Evolutionary conservation across 345 rosid species (phyloP).

Genomic region (Gossypioides kirkii): DNA sequence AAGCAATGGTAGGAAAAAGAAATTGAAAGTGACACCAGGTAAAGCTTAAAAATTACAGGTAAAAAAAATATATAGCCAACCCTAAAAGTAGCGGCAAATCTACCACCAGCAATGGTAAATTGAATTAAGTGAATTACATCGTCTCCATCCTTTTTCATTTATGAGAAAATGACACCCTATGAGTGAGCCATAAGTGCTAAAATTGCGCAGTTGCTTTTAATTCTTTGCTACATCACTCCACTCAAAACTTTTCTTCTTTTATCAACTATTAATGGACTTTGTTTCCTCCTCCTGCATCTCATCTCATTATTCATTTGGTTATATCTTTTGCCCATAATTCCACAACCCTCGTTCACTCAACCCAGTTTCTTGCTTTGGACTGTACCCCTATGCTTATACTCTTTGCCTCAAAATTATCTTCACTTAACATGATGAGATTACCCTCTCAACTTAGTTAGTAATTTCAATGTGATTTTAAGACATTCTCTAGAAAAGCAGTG

Average conservation of each 20-base stretch:
- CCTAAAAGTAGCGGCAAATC: neutral
- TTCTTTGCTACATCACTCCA: neutral
- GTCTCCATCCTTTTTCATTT: neutral
- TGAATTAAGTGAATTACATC: neutral
- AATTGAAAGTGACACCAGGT: neutral
- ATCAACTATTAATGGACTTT: neutral
- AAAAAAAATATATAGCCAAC: neutral
- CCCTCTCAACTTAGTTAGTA: no score
- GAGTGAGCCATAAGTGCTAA: neutral
- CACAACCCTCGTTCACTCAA: neutral
- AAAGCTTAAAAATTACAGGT: neutral
- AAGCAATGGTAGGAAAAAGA: neutral
- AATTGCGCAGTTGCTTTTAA: neutral
- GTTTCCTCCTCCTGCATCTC: neutral
- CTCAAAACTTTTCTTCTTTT: neutral
- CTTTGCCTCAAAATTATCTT: neutral
- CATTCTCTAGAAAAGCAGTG: neutral
- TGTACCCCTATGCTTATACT: neutral
- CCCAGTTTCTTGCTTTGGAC: neutral
- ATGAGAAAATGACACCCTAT: slow-evolving; percentile 1
- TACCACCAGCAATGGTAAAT: neutral
- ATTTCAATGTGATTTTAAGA: neutral
- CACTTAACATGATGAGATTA: no score
- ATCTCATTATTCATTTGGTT: neutral
- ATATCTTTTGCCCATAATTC: neutral